Evolutionary conservation across 2,329 filamentous ascomycete species (phyloP).

Genomic region (Trichoderma semiorbis): DNA sequence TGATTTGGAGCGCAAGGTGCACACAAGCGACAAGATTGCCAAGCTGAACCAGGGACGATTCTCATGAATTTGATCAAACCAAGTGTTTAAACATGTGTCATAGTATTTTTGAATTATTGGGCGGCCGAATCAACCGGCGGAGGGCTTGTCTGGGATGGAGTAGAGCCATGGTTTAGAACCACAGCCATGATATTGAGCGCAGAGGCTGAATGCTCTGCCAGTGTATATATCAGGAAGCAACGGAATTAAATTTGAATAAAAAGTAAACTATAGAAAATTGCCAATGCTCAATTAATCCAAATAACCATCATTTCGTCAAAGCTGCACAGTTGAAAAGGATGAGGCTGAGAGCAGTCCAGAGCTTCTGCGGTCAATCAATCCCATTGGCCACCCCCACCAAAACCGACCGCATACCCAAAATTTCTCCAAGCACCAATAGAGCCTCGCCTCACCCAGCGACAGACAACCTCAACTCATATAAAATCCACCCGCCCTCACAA

Average conservation of each 20-base stretch:
- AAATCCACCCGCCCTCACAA: constrained; percentile 26
- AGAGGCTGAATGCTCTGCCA: constrained; percentile 30
- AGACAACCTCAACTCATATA: constrained; percentile 27
- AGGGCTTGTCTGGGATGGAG: constrained; percentile 1
- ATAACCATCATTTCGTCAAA: not conserved
- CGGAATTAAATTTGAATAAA: constrained; percentile 24
- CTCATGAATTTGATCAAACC: constrained; percentile 23
- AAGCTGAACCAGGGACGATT: constrained; percentile 37
- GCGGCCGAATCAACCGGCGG: constrained; percentile 2
- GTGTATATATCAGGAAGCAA: constrained; percentile 34
- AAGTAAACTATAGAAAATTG: not conserved
- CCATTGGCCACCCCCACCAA: constrained; percentile 27
- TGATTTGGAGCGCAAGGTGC: constrained; percentile 38
- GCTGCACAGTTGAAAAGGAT: not conserved
- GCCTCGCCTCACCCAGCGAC: constrained; percentile 28
- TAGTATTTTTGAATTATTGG: not conserved
- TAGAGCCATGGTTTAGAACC: constrained; percentile 6
- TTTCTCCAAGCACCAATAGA: constrained; percentile 21
- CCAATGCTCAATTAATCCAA: not conserved
- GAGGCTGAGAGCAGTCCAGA: constrained; percentile 29
- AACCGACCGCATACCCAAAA: constrained; percentile 27
- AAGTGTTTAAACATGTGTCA: not conserved
- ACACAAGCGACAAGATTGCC: constrained; percentile 39
- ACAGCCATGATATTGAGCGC: constrained; percentile 20
- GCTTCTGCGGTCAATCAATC: constrained; percentile 16